Conservation (phyloP, 1,139 yeast species). For the Pichia sp. region DNA sequence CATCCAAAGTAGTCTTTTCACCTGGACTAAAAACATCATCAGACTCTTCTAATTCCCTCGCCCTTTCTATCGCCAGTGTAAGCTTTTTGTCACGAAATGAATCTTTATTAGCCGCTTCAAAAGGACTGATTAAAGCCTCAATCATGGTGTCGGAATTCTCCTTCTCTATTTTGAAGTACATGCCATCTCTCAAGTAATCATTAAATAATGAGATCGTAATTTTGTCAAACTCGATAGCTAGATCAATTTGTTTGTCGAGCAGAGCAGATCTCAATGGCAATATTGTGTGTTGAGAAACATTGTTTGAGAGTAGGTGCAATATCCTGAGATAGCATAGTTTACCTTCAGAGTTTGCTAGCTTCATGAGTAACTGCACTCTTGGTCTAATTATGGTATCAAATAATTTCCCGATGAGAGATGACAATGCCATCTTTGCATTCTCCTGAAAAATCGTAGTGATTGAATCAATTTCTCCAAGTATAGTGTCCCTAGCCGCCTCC, state of each 20-base stretch:
- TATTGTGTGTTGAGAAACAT: slow-evolving; percentile 52
- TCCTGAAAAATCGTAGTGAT: slow-evolving; percentile 68
- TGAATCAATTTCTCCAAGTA: slow-evolving; percentile 66
- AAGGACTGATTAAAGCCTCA: slow-evolving; percentile 40
- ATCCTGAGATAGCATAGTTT: slow-evolving; percentile 73
- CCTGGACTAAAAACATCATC: background rate
- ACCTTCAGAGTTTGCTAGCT: slow-evolving; percentile 56
- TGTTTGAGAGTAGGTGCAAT: slow-evolving; percentile 56
- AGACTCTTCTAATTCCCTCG: slow-evolving; percentile 11
- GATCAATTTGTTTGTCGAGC: slow-evolving; percentile 32
- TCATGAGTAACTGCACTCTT: slow-evolving; percentile 56
- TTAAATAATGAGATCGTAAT: slow-evolving; percentile 65
- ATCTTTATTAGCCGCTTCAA: slow-evolving; percentile 45
- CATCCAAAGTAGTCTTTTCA: background rate
- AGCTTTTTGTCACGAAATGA: slow-evolving; percentile 42
- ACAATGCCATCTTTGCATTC: slow-evolving; percentile 57
- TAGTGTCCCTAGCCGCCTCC: slow-evolving; percentile 27
- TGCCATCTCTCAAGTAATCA: slow-evolving; percentile 59
- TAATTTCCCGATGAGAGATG: slow-evolving; percentile 65
- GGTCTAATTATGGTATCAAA: slow-evolving; percentile 73
- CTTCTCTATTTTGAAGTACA: slow-evolving; percentile 69
- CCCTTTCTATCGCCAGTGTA: slow-evolving; percentile 31
- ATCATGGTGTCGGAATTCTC: slow-evolving; percentile 61
- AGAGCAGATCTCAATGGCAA: slow-evolving; percentile 58
- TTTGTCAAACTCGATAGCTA: slow-evolving; percentile 61